A percentile compares a stretch with the other conserved stretches of the same genome.
phyloP scores from a whole-genome alignment of 192 early-diverging fungal genomes.

The Geosiphon pyriformis region DNA sequence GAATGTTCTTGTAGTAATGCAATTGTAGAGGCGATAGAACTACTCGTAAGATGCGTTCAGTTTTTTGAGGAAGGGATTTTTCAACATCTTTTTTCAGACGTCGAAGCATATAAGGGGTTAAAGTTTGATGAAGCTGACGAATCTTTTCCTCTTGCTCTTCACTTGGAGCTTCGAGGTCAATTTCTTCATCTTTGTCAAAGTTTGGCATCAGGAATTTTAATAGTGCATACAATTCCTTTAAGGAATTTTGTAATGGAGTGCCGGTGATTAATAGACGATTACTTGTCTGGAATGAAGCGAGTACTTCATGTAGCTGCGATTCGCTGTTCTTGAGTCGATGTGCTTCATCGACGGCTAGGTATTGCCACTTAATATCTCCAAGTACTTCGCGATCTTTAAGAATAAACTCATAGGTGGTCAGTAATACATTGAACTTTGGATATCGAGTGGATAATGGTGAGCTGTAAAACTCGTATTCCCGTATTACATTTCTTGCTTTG shows the following conservation, averaged over 20 bases:
- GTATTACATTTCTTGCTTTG: conserved; percentile 74
- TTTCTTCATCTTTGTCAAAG: conserved; percentile 74
- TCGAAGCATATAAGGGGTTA: conserved; percentile 90
- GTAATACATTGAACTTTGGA: conserved; percentile 84
- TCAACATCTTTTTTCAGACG: conserved; percentile 98
- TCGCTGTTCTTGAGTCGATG: conserved; percentile 95
- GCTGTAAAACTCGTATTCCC: conserved; percentile 91
- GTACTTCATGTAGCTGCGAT: conserved; percentile 89
- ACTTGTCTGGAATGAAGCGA: conserved; percentile 78
- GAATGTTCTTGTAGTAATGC: conserved; percentile 92
- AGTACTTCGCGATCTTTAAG: conserved; percentile 84
- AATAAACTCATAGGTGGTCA: conserved; percentile 95
- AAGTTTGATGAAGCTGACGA: conserved; percentile 69
- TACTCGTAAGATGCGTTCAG: conserved; percentile 92
- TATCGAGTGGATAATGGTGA: conserved; percentile 42
- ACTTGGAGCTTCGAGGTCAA: conserved; percentile 70
- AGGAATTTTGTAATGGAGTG: conserved; percentile 97
- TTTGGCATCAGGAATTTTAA: conserved; percentile 93
- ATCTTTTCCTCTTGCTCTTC: conserved; percentile 79
- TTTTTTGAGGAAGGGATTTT: conserved; percentile 91
- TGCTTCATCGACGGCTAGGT: conserved; percentile 95
- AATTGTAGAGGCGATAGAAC: conserved; percentile 86
- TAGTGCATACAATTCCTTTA: conserved; percentile 88
- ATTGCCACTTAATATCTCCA: conserved; percentile 83
- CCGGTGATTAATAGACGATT: conserved; percentile 96